Evolutionary conservation across 2,329 filamentous ascomycete genomes (phyloP), one percentile per base, ranked within the genome.

Genomic region (Curvularia verruculosa): DNA sequence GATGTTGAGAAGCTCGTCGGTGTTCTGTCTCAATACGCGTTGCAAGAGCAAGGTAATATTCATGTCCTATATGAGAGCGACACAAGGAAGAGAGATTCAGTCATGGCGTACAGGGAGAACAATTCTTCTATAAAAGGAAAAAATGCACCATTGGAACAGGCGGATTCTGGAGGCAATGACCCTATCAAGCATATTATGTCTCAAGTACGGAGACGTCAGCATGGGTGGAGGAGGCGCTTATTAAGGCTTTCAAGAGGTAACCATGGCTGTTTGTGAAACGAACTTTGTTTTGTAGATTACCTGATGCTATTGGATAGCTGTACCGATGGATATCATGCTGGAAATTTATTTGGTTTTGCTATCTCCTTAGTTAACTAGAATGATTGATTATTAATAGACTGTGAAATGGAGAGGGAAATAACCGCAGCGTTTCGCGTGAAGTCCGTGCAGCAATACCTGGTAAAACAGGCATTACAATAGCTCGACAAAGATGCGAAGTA

Each of bases 1-100:
- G 86, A 88, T 59, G 79, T 87, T 13, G 79, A 84, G 10, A 18
- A 28, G 8, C 50, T 57, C 15, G 26, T 54, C 2, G 23, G 29
- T 4, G 48, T 29, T 26, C 50, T 57, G 13, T 45, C 26, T 15
- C 24, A 18, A 23, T 13, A 40, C 23, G 10, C 43, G 0, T 10
- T 34, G n/a, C 24, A 49, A 21, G 23, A 19, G 1, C 28, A n/a
- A 31, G 15, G n/a, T 9, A 3, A 8, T 15, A 12, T 43, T 1
- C 24, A 47, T 15, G 5, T 18, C 15, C 13, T 12, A 3, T 9
- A 9, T 15, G n/a, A 7, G 7, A 36, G 21, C 7, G 9, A 8
- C 12, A 28, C 3, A 12, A 23, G 39, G 45, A 57, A 49, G n/a
- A 44, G 13, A 2, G 50, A 57, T 2, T 45, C 44, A 9, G 29